Conservation (phyloP, 139 green algal genomes). For the Haematococcus sp. region DNA sequence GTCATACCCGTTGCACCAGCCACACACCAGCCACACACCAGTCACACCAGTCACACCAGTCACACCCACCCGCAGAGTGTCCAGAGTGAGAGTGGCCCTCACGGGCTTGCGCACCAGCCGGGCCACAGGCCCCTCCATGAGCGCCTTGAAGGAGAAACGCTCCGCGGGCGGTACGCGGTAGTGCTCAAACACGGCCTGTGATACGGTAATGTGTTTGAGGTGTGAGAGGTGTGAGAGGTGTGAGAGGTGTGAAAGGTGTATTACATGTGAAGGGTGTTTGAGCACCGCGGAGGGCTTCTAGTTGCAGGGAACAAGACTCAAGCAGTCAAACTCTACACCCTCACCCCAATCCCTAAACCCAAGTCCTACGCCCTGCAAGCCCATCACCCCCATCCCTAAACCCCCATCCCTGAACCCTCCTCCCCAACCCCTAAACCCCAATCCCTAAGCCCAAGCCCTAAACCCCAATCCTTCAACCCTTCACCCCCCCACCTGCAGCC, state of each 20-base stretch:
- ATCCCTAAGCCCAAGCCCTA: too few relatives aligned
- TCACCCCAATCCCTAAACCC: slow-evolving; percentile 19
- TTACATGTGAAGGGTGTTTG: background rate
- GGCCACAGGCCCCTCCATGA: slow-evolving; percentile 59
- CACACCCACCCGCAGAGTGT: slow-evolving; percentile 24
- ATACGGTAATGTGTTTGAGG: background rate
- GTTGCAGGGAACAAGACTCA: too few relatives aligned
- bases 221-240: too few relatives aligned
- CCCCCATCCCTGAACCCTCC: too few relatives aligned
- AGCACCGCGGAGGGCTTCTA: too few relatives aligned
- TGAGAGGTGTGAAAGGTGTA: background rate
- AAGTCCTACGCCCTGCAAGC: too few relatives aligned
- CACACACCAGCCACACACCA: background rate
- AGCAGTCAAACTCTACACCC: too few relatives aligned
- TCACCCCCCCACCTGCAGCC: slow-evolving; percentile 37
- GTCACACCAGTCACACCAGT: background rate
- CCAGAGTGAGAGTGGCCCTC: slow-evolving; percentile 41
- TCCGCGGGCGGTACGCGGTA: slow-evolving; percentile 17
- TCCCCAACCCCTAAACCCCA: too few relatives aligned
- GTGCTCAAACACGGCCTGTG: slow-evolving; percentile 27
- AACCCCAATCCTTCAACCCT: background rate
- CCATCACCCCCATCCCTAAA: too few relatives aligned
- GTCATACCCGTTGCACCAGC: too few relatives aligned
- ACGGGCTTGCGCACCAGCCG: slow-evolving; percentile 65
- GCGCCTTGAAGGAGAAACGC: slow-evolving; percentile 44